Evolutionary conservation across 306 rosid genomes (phyloP), one percentile per base, ranked within the genome.

Genomic region (Benincasa hispida): DNA sequence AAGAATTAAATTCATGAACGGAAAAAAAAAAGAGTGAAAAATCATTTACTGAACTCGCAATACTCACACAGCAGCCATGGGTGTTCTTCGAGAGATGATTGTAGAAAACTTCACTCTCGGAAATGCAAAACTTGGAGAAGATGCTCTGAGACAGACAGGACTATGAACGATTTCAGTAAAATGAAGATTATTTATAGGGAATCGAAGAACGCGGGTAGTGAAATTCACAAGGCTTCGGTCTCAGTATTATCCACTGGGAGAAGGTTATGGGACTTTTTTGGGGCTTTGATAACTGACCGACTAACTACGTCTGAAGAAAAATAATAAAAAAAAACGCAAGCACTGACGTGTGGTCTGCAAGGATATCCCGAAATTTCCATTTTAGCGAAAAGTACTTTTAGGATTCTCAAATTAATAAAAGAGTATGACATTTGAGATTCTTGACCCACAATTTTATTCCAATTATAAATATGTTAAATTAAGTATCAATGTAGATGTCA

Each of bases 41-140:
- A 14, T 50, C 75, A 22, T 42, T 45, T 27, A 55, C 22, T 18
- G 14, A 70, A 25, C 41, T 10, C 8, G 32, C 17, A 30, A 14
- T 74, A 54, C 77, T 74, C 18, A 74, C 77, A 18, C 11, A 15
- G 77, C 47, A 54, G 66, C 66, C 77, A 74, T 74, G 47, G 19
- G 37, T 30, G 10, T 32, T 54, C 12, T 53, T 19, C 6, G 12
- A 9, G 5, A 41, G 55, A 68, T 42, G 57, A 69, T 22, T 45
- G 37, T 25, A 5, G 27, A 19, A 63, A 37, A 63, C 17, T 34
- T 35, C 0, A 14, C 25, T 62, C 21, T 18, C 12, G 2, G 22
- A 61, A n/a, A 15, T 32, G 42, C 41, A 50, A 66, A 4, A 11
- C 48, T 10, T 5, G 5, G 32, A 68, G 74, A 9, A 68, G 74